These are phyloP conservation scores for Daedaleopsis nitida DNA, from an alignment of 768 basidiomycete species.

Conservation along the genomic window DNA sequence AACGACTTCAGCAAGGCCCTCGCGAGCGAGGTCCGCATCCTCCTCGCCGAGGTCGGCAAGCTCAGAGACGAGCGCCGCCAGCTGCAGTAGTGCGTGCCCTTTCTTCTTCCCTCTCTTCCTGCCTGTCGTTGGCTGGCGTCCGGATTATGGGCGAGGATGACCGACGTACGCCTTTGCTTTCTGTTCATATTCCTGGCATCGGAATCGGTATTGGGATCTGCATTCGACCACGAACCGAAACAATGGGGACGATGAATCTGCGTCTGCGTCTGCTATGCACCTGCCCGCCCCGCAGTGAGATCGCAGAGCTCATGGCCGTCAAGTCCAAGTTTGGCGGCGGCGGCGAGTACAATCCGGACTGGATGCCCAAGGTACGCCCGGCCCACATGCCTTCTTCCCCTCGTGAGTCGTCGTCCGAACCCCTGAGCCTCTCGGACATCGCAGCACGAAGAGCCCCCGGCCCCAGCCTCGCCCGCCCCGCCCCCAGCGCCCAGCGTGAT, in stretches of 20 bases:
- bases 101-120: background rate
- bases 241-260: background rate
- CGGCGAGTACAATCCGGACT: slow-evolving; percentile 76
- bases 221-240: too few relatives aligned
- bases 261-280: background rate
- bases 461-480: slow-evolving; percentile 33
- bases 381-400: background rate
- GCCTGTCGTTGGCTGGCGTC: background rate
- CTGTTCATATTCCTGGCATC: background rate
- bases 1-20: slow-evolving; percentile 67
- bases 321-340: slow-evolving; percentile 82
- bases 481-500: slow-evolving; percentile 45
- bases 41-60: slow-evolving; percentile 61
- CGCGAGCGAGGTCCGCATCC: slow-evolving; percentile 61
- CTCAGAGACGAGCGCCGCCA: slow-evolving; percentile 59
- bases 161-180: background rate
- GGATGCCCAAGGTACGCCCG: slow-evolving; percentile 59
- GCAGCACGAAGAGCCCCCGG: slow-evolving; percentile 31
- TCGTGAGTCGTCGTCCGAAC: slow-evolving; percentile 4
- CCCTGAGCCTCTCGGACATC: slow-evolving; percentile 27
- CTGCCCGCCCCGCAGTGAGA: slow-evolving; percentile 53
- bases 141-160: too few relatives aligned
- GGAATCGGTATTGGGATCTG: too few relatives aligned
- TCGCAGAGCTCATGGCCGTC: slow-evolving; percentile 80
- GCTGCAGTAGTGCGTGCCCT: slow-evolving; percentile 51